Evolutionary conservation across 192 early-diverging fungal genomes (phyloP), one percentile per base, ranked within the genome.

Genomic region (Mortierella antarctica): DNA sequence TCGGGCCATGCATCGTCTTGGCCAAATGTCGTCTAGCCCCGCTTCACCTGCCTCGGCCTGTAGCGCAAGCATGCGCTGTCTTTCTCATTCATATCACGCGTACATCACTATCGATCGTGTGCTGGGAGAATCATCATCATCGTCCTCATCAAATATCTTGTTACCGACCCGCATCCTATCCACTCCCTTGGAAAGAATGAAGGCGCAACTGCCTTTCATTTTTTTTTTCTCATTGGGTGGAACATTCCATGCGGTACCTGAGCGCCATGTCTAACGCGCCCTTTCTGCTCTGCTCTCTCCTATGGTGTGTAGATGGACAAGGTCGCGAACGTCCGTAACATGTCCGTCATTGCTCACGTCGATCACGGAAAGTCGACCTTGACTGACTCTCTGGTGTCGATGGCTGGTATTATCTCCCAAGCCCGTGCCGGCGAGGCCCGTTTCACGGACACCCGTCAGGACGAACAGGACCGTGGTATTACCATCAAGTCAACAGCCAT

Each of bases 261-360:
- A 57, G 31, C 40, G 40, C 7, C 5, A 1, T 14, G 18, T 13
- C 41, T 59, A 59, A 59, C 20, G 17, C 13, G 7, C 21, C 39
- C 44, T 20, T 15, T 46, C 59, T n/a, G 39, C 21, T 45, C 14
- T 20, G 44, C 14, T 62, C 10, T 62, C 46, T 21, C 46, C 39
- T 47, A 39, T 46, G 6, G 9, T 55, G 20, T 57, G 68, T 60
- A 85, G 84, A 85, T 85, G 84, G 80, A 96, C 91, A 91, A 94
- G 83, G 88, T 91, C 66, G 86, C 90, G 79, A 98, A 98, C 89
- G 92, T 99, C 77, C 96, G 96, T 86, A 99, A 98, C 93, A 99
- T 99, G 96, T 97, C 96, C 73, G 96, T 99, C 69, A 99, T 99
- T 92, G 97, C 98, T 84, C 98, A 99, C 93, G 98, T 99, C 89